These are phyloP conservation scores for Cytospora mali DNA, from an alignment of 2,329 filamentous ascomycete genomes.

Conservation along the genomic window DNA sequence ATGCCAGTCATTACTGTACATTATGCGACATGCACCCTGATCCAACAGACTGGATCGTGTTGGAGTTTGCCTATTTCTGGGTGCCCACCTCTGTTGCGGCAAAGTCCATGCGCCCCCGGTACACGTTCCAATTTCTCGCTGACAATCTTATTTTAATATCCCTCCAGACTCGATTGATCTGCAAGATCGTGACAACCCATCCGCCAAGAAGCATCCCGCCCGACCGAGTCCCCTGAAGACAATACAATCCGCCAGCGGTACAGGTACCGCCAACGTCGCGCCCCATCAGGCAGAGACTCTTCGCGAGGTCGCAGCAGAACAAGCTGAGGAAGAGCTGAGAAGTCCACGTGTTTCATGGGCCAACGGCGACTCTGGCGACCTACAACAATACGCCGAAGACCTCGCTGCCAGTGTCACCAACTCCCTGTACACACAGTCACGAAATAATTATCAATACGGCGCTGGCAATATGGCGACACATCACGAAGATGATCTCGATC, in stretches of 20 bases:
- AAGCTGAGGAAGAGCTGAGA: slow-evolving; percentile 69
- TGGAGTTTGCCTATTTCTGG: slow-evolving; percentile 9
- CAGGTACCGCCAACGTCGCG: slow-evolving; percentile 49
- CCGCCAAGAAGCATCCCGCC: slow-evolving; percentile 75
- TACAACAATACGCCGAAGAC: slow-evolving; percentile 51
- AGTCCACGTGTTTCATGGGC: slow-evolving; percentile 63
- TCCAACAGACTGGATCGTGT: slow-evolving; percentile 13
- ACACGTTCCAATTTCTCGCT: slow-evolving; percentile 30
- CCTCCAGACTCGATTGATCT: slow-evolving; percentile 87
- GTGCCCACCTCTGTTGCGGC: slow-evolving; percentile 7
- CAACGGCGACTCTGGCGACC: slow-evolving; percentile 43
- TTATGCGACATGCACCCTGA: slow-evolving; percentile 2
- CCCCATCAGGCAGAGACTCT: slow-evolving; percentile 86
- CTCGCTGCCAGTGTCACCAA: slow-evolving; percentile 45
- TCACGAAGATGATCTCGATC: slow-evolving; percentile 60
- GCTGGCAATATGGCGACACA: slow-evolving; percentile 37
- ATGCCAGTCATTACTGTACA: slow-evolving; percentile 2
- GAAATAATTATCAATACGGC: slow-evolving; percentile 23
- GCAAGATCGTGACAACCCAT: slow-evolving; percentile 79
- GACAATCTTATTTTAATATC: slow-evolving; percentile 32
- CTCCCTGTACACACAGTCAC: slow-evolving; percentile 40
- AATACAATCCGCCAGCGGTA: slow-evolving; percentile 50
- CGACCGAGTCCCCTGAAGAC: slow-evolving; percentile 53
- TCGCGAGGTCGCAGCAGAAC: slow-evolving; percentile 77
- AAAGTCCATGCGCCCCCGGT: slow-evolving; percentile 16